Evolutionary conservation across 495 filamentous ascomycete genomes (phyloP), one percentile per base, ranked within the genome.

Genomic region (Darksidea phi): DNA sequence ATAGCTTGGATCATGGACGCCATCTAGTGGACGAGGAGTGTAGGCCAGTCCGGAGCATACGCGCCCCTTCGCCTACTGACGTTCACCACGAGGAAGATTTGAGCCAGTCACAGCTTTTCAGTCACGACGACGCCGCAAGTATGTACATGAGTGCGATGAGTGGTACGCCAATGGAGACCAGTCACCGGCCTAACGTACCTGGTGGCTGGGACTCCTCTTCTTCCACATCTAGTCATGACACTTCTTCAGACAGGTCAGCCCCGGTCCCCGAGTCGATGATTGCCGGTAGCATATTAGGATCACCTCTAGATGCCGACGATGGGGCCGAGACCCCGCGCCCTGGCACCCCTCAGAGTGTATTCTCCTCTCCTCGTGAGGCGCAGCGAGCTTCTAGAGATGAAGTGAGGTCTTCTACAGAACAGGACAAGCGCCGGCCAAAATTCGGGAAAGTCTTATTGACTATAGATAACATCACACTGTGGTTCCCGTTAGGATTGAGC

Each of bases 41-140:
- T 7, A 49, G 12, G 42, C 21, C 59, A 4, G 10, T 24, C 20
- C 32, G 45, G 6, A 53, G 37, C 26, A 26, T 41, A 11, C 18
- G 18, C n/a, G 26, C 41, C 13, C 15, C 51, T 48, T 60, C 59
- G 23, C 49, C 54, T 15, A 17, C 23, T n/a, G 58, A 17, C 17
- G 10, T 32, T 10, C 28, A 32, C 24, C 58, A 64, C 11, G 62
- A 63, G 1, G 74, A 76, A 53, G 78, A 79, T 34, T 66, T 80
- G 67, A 67, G 75, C 20, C 64, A 89, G 60, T 97, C 95, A 10
- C 89, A 81, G 63, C 71, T 94, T 15, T 97, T 91, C 71, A 92
- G 84, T 53, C 87, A 95, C 56, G 90, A 95, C 57, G 91, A 97
- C 59, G 94, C 94, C 0, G 87, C 93, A 67, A 97, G 94, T 73